phyloP scores from a whole-genome alignment of 2,329 filamentous ascomycete species.

The Cladosporium sp. region DNA sequence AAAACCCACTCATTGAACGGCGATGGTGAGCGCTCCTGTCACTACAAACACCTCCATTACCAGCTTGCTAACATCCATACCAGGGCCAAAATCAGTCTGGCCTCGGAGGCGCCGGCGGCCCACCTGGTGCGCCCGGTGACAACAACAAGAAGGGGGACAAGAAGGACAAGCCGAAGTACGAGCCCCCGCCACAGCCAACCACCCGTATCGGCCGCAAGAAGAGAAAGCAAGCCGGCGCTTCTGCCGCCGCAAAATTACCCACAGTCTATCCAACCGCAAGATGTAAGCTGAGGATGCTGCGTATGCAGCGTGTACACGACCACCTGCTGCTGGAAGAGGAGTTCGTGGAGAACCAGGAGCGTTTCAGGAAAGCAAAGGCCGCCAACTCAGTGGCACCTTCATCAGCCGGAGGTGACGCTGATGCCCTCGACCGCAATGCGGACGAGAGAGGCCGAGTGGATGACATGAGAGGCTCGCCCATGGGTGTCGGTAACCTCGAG shows the following conservation, averaged over 20 bases:
- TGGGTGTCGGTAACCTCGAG: slow-evolving; percentile 96
- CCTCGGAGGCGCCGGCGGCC: slow-evolving; percentile 65
- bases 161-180: slow-evolving; percentile 99
- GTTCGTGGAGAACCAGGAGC: slow-evolving; percentile 98
- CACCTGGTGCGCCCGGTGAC: slow-evolving; percentile 65
- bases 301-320: slow-evolving; percentile 98
- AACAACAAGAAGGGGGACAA: slow-evolving; percentile 83
- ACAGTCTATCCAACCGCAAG: slow-evolving; percentile 91
- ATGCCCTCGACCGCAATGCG: slow-evolving; percentile 82
- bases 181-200: slow-evolving; percentile 93
- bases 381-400: slow-evolving; percentile 66
- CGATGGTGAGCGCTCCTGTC: slow-evolving; percentile 17
- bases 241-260: slow-evolving; percentile 91
- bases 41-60: slow-evolving; percentile 4
- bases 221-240: slow-evolving; percentile 91
- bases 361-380: slow-evolving; percentile 86
- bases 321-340: slow-evolving; percentile 96
- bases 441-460: slow-evolving; percentile 94
- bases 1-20: neutral
- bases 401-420: slow-evolving; percentile 63
- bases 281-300: slow-evolving; percentile 94
- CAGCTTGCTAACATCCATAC: slow-evolving; percentile 22
- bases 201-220: slow-evolving; percentile 98
- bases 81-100: slow-evolving; percentile 86
- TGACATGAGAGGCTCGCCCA: slow-evolving; percentile 97